Base-by-base conservation (phyloP, 345 rosid species). In the Murraya koenigii region DNA sequence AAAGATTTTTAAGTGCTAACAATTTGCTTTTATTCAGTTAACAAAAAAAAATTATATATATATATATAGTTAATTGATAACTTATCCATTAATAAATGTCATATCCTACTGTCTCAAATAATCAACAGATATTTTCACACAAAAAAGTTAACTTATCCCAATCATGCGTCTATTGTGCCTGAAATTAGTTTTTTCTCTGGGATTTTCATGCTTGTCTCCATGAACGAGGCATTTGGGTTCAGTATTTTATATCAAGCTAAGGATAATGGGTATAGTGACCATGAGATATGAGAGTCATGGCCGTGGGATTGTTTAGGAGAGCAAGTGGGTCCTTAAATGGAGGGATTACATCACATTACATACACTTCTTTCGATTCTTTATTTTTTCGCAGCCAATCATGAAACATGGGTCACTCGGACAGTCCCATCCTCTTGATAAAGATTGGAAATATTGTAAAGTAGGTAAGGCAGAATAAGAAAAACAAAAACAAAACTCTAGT, bases 121-220 rank as follows among this genome's bases (percentile, higher is more conserved):
- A 60, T 69, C 60, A 19, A 22, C 58, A 26, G 36, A 32, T 14
- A 30, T 22, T 32, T 15, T 58, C 26, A 20, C 26, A 25, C n/a
- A 4, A 28, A 71, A n/a, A 76, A 1, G 23, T 23, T 39, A 60
- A 78, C 76, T 78, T 55, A 49, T 69, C 59, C 66, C 82, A 81
- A 81, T 78, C 82, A 79, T 74, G 85, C 80, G 77, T 61, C 64
- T 19, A 74, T 76, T 75, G 74, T 83, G 83, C 74, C 81, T 69
- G 28, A 75, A 82, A 54, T 75, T 44, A 60, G 69, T 82, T 59
- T 61, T 55, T 6, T 76, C 74, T 71, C 8, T 41, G 61, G 4
- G 77, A 70, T 69, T 19, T 41, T 41, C 22, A 36, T 47, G 47
- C 17, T 14, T 77, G 78, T 72, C 65, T 59, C 59, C 65, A 72